Evolutionary conservation across 306 rosid genomes (phyloP).

Genomic region (Sechiopsis laciniata): DNA sequence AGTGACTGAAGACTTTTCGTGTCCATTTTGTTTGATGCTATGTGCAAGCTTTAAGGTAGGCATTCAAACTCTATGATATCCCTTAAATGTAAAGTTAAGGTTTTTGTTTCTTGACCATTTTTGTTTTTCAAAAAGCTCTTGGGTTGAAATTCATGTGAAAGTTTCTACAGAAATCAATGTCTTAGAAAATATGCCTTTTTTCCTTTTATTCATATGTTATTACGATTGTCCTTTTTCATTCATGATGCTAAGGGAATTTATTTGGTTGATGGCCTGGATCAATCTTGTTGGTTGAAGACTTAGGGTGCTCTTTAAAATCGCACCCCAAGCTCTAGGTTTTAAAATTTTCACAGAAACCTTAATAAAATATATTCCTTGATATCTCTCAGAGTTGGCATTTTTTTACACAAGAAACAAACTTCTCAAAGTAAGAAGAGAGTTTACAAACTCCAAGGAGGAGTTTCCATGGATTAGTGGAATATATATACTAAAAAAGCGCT

Average conservation of each 20-base stretch:
- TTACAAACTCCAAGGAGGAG: too few species aligned
- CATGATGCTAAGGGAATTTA: not conserved
- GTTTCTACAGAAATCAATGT: not conserved
- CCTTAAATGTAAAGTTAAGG: slow-evolving; percentile 3
- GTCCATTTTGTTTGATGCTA: slow-evolving; percentile 91
- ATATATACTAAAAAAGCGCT: not conserved
- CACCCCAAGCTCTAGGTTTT: not conserved
- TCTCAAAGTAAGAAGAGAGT: too few species aligned
- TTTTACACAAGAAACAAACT: too few species aligned
- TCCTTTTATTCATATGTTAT: not conserved
- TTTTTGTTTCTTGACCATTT: not conserved
- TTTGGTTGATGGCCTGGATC: not conserved
- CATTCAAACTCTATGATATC: not conserved
- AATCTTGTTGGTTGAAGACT: not conserved
- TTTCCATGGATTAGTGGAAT: not conserved
- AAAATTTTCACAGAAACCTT: not conserved
- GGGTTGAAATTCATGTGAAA: not conserved
- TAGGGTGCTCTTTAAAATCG: not conserved
- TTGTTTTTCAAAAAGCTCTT: not conserved
- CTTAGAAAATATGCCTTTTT: slow-evolving; percentile 1
- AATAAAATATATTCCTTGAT: not conserved
- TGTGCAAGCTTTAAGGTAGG: slow-evolving; percentile 89
- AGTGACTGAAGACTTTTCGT: slow-evolving; percentile 87
- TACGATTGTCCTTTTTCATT: not conserved
- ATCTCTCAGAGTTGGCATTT: not conserved